Base-by-base conservation (phyloP, 495 filamentous ascomycete genomes). In the Aspergillus avenaceus region DNA sequence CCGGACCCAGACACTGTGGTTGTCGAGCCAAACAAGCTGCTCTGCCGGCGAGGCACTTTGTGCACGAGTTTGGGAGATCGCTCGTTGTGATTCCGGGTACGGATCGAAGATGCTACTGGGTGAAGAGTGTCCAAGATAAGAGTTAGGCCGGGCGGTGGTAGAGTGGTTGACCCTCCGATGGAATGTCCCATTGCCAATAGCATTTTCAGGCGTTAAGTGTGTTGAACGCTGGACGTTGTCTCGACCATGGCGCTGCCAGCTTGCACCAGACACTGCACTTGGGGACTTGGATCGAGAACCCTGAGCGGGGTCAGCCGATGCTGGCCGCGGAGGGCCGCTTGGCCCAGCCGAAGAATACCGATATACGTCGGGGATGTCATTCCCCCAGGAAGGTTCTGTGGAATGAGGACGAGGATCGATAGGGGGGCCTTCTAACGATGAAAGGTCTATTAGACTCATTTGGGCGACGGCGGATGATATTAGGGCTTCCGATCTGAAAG, bases 371-470 rank as follows among this genome's bases (percentile, higher is more conserved):
- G 21, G 58, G 37, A 23, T 43, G 18, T 13, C 19, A 34, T 26
- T 41, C 24, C 8, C 28, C 28, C 19, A 54, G 32, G 21, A 36
- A 42, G 45, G 50, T 26, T 12, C 29, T 40, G 38, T 6, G 50
- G 34, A 27, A 23, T 38, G 40, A 45, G 2, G 56, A 19, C n/a
- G 34, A 29, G 69, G 59, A 8, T 44, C 22, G 21, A 72, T 55
- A 11, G 64, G 63, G 36, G 69, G 67, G 9, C 69, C 69, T 55
- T 69, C 69, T 9, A 72, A 56, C 8, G 65, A 70, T 11, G 69
- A 72, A 22, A 72, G 65, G 53, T 70, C 66, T 56, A 70, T 66
- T 37, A 13, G 45, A 36, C 38, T 8, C n/a, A 42, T 31, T 22
- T 11, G 14, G 12, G 8, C 8, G 38, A 19, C 11, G 23, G 40